Conservation (phyloP, 2,329 filamentous ascomycete species). For the Clonostachys chloroleuca region DNA sequence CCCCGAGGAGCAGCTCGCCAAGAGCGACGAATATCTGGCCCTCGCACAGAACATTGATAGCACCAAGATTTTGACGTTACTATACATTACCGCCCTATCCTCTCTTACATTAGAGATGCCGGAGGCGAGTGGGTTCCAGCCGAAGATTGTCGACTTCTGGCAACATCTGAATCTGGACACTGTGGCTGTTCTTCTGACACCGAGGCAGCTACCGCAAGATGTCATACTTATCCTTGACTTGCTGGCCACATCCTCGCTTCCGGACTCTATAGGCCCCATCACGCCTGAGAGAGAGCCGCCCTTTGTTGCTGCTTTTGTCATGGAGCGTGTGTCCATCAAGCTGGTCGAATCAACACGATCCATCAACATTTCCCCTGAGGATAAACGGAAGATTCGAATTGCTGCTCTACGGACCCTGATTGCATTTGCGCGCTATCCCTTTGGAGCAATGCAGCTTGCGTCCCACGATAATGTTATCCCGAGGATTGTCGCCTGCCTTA, state of each 20-base stretch:
- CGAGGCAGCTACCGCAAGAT: conserved; percentile 59
- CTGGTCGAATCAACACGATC: conserved; percentile 50
- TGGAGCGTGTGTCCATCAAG: conserved; percentile 60
- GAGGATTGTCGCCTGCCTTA: conserved; percentile 63
- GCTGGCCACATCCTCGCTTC: conserved; percentile 61
- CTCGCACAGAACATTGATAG: conserved; percentile 57
- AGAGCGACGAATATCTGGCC: conserved; percentile 25
- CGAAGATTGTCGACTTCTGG: conserved; percentile 55
- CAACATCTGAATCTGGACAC: conserved; percentile 61
- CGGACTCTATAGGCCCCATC: conserved; percentile 61
- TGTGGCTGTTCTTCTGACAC: conserved; percentile 62
- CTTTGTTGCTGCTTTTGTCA: conserved; percentile 39
- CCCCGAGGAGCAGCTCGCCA: conserved; percentile 41
- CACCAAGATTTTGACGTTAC: conserved; percentile 56
- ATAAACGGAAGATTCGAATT: conserved; percentile 37
- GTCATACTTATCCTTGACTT: conserved; percentile 62
- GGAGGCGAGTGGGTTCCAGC: conserved; percentile 14
- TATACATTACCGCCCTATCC: conserved; percentile 59
- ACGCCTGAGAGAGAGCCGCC: conserved; percentile 33
- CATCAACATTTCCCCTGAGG: conserved; percentile 24
- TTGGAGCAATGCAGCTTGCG: conserved; percentile 63
- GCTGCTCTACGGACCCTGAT: conserved; percentile 48
- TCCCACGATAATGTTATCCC: conserved; percentile 67
- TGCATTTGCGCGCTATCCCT: conserved; percentile 57
- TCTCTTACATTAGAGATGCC: conserved; percentile 39